Base-by-base conservation (phyloP, 768 basidiomycete genomes). In the Termitomyces sp. region DNA sequence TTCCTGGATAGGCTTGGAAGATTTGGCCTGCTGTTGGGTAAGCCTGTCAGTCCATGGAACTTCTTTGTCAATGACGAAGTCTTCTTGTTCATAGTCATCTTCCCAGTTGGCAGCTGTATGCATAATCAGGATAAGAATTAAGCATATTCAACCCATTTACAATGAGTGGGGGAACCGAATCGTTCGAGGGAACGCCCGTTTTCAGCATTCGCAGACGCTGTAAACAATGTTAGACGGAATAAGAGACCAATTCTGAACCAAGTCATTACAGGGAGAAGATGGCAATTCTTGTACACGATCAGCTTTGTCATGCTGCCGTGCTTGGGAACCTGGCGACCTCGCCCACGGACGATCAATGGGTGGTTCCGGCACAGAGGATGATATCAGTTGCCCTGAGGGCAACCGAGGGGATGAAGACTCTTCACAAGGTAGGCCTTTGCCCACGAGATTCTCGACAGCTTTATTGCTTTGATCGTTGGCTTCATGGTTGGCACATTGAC, bases 81-180 rank as follows among this genome's bases (percentile, higher is more conserved):
- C 55, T 20, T 56, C 55, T 20, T 56, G 55, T 32, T n/a, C 55
- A 20, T 56, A 56, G 40, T 15, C n/a, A n/a, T 56, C 55, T 11
- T 56, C 55, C 55, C 55, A 56, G n/a, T 56, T 45, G 31, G 3
- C 55, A 56, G 42, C 55, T 56, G 31, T n/a, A 12, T 43, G 17
- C n/a, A 55, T n/a, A 3, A 55, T 55, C 29, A 42, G 17, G 15
- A 5, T 32, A 55, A 3, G 31, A 3, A 32, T 43, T 31, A 4
- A 43, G 25, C 29, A n/a, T 42, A 43, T 5, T 32, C 42, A 34
- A 32, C 12, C 6, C 31, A 34, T 42, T 56, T 34, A 56, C 54
- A 55, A 40, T 29, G 25, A 3, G 29, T 43, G 29, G 40, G 42
- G 10, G 54, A 55, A 40, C 38, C 11, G 3, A n/a, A 32, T 42